Evolutionary conservation across 176 grass and related monocot genomes (phyloP), one percentile per base, ranked within the genome.

Genomic region (Oryza meyeriana): DNA sequence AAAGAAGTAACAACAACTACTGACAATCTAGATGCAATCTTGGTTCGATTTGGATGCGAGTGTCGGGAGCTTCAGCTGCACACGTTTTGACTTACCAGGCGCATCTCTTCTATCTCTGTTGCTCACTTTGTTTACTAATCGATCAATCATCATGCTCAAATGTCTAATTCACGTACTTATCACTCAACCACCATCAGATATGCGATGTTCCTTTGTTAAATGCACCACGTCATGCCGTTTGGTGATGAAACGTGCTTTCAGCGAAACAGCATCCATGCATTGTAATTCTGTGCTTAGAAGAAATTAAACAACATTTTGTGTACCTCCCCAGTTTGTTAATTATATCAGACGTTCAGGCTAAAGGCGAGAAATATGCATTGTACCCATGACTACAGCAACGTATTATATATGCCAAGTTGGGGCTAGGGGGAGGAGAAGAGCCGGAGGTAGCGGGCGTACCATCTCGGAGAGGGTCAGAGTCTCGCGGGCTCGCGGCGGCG

Each of bases 161-260:
- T 29, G 25, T 41, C 48, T 18, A 34, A 7, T 11, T 28, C 22
- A 10, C 55, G 22, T 59, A 59, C 55, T 59, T 20, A 8, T 84
- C 86, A 66, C 45, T 36, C 86, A 88, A 84, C 86, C 81, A 79
- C 81, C 81, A 1, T 73, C 26, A 11, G 14, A 16, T 26, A 7
- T 12, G 71, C 10, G 3, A 33, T 27, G 70, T 61, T 17, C 8
- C 4, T 64, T 42, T 36, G 18, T 4, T 50, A 28, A 73, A 20
- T 17, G 45, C 28, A 33, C 61, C 12, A 66, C 69, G 26, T 86
- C 71, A 32, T 59, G 29, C 38, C 38, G 38, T 40, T 40, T 10
- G 38, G 38, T 40, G 38, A 40, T 40, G 58, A 74, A 65, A 44
- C 61, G 34, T 67, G 76, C 18, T 62, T 8, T n/a, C 66, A 12